Evolutionary conservation across 495 filamentous ascomycete genomes (phyloP), one percentile per base, ranked within the genome.

Genomic region (Achaetomiella virescens): DNA sequence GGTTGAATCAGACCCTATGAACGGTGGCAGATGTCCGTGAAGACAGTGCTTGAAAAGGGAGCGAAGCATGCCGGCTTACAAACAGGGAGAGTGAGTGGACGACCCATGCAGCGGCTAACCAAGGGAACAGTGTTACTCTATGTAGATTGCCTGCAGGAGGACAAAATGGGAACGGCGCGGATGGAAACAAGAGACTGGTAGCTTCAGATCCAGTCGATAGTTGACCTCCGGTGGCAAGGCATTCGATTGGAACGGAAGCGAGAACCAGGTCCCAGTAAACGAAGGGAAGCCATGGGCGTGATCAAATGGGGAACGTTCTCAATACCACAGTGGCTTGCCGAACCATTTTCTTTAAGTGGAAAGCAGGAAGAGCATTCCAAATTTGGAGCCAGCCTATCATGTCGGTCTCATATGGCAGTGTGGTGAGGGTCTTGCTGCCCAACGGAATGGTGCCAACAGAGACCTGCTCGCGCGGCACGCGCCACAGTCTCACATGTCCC

Each of bases 371-470:
- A n/a, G 27, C 27, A 15, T 17, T 3, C 27, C 25, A 40, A 41
- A 20, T n/a, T 14, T 22, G 52, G 33, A 9, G 38, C 21, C 55
- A 51, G 31, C 55, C 55, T 58, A 58, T 58, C 48, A 47, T 22
- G n/a, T 21, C 33, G 33, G 31, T 8, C 31, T 42, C 35, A 9
- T n/a, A 31, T 25, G 27, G 48, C 31, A 36, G 47, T 38, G 47
- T 42, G 42, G 24, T 36, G 43, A 18, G 22, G 14, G 33, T 22
- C 25, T 58, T 58, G 55, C 12, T 58, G 55, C 55, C 55, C 55
- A 45, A 58, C 22, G 42, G 49, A 45, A 58, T n/a, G 42, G 49
- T 53, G 55, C 55, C 55, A 58, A 37, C 55, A 40, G 20, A 45
- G 27, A 52, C 10, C 15, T 46, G 47, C 42, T 47, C 46, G 40